phyloP scores from a whole-genome alignment of 164 flowering plant species.

The Vitis labrusca region DNA sequence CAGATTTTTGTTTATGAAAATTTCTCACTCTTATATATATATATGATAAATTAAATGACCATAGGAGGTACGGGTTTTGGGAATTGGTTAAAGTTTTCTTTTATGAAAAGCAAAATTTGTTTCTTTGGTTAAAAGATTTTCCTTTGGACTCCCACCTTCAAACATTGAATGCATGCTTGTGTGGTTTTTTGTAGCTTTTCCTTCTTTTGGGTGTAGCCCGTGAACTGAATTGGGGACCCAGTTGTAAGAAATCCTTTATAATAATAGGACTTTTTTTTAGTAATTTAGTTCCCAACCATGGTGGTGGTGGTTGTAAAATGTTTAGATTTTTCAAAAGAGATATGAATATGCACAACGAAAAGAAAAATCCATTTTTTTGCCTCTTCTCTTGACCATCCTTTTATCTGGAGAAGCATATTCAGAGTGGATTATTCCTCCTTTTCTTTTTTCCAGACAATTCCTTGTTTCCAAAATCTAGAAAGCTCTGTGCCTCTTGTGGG shows the following conservation, averaged over 20 bases:
- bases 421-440: conserved; percentile 10
- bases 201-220: background rate
- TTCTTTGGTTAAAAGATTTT: conserved; percentile 9
- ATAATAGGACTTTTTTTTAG: too few species aligned
- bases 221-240: too few species aligned
- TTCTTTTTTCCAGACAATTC: too few species aligned
- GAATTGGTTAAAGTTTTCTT: background rate
- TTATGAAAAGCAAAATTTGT: background rate
- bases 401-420: conserved; percentile 17
- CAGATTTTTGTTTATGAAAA: conserved; percentile 1
- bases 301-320: too few species aligned
- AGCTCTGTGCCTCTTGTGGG: too few species aligned
- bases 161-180: background rate
- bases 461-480: too few species aligned
- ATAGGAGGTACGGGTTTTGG: background rate
- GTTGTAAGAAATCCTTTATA: too few species aligned
- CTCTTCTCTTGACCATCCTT: background rate
- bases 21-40: background rate
- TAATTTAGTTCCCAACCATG: too few species aligned
- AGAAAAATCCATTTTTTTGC: too few species aligned
- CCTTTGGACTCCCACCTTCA: background rate
- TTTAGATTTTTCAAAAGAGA: too few species aligned
- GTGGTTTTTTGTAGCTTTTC: background rate
- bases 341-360: too few species aligned
- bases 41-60: too few species aligned